Base-by-base conservation (phyloP, 805 yeast genomes). In the Metschnikowia proteae region DNA sequence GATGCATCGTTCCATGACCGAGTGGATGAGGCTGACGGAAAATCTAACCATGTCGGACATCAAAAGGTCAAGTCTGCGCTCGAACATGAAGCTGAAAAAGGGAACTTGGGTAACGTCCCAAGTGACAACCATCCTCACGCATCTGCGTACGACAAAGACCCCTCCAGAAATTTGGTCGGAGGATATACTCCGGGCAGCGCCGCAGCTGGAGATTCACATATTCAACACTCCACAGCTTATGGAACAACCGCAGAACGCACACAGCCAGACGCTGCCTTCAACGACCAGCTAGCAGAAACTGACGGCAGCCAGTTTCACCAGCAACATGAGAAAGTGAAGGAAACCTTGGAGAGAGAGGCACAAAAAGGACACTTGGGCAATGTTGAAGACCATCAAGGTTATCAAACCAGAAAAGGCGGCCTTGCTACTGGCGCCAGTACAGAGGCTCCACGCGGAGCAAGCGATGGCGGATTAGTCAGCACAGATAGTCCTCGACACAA, bases 1-100 rank as follows among this genome's bases (percentile, higher is more conserved):
- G 53, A 49, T 37, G 55, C 53, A 2, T 39, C 55, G 3, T 52
- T 45, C 45, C 11, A 38, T 33, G 47, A 46, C 30, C 35, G 42
- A 5, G 39, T 10, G n/a, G 32, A 43, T 9, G 54, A 50, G 17
- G 42, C 48, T 7, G 53, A 50, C n/a, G 54, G 54, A 6, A 45
- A 43, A 23, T 8, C 25, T 6, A 42, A 48, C 46, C 56, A 50
- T 32, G 30, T 22, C 26, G 43, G 28, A 6, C 53, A 51, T 38
- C 46, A 48, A 44, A 25, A 46, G 25, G 53, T 46, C 28, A 48
- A 44, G 42, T 31, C 44, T 9, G 33, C 30, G 22, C 45, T 53
- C 11, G 54, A 50, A 29, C 38, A 34, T 11, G 44, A 45, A n/a
- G 56, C 54, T 9, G 48, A 36, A 22, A 22, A 36, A 17, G 56